Evolutionary conservation across 306 rosid species (phyloP).

Genomic region (Prunus armeniaca): DNA sequence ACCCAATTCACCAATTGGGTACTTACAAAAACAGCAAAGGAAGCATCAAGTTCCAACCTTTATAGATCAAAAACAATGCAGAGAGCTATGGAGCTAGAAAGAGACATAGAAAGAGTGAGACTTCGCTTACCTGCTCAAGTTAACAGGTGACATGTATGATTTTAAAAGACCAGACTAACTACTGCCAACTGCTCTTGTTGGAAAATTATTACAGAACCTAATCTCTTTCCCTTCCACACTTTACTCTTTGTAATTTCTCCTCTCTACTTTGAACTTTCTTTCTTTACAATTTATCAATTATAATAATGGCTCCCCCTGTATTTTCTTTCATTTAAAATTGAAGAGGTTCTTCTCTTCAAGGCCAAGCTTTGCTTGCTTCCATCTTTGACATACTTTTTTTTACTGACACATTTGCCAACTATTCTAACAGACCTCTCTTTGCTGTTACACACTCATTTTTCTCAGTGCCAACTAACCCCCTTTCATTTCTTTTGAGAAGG

Average conservation of each 20-base stretch:
- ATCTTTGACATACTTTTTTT: slow-evolving; percentile 57
- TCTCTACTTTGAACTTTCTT: slow-evolving; percentile 6
- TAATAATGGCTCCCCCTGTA: background rate
- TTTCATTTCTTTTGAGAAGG: slow-evolving; percentile 45
- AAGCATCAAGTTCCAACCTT: slow-evolving; percentile 53
- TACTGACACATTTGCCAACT: slow-evolving; percentile 97
- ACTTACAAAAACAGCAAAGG: slow-evolving; percentile 45
- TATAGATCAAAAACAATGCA: slow-evolving; percentile 49
- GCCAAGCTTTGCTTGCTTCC: slow-evolving; percentile 66
- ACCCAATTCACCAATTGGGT: slow-evolving; percentile 47
- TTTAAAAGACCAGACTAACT: slow-evolving; percentile 73
- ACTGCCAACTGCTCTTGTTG: slow-evolving; percentile 91
- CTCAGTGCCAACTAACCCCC: slow-evolving; percentile 67
- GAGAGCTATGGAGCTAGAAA: slow-evolving; percentile 33
- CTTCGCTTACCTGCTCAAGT: slow-evolving; percentile 58
- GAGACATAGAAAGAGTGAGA: slow-evolving; percentile 14
- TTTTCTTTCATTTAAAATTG: slow-evolving; percentile 18
- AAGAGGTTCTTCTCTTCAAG: slow-evolving; percentile 87
- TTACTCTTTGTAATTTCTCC: slow-evolving; percentile 25
- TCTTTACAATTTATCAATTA: background rate
- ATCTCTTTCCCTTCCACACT: slow-evolving; percentile 43
- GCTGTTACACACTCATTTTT: slow-evolving; percentile 87
- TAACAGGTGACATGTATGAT: slow-evolving; percentile 66
- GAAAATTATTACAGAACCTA: slow-evolving; percentile 65
- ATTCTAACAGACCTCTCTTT: slow-evolving; percentile 56